These are phyloP conservation scores for Linnemannia exigua DNA, from an alignment of 192 early-diverging fungal genomes.

Conservation along the genomic window DNA sequence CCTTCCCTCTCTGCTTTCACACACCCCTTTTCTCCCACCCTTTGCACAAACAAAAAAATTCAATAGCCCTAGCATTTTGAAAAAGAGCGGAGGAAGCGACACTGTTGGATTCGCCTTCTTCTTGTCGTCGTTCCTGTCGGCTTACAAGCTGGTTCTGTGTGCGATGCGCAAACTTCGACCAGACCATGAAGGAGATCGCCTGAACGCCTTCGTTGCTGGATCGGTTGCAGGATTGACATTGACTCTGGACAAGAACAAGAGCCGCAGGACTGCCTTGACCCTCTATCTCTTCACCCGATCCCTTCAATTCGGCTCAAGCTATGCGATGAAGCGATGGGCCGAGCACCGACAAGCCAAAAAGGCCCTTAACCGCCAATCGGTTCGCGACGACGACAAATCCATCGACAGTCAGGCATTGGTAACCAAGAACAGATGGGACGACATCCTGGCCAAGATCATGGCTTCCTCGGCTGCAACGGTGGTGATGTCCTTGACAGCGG, in stretches of 20 bases:
- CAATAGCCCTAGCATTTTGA: conserved; percentile 60
- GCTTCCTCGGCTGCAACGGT: conserved; percentile 56
- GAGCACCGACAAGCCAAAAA: conserved; percentile 45
- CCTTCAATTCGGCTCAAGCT: conserved; percentile 73
- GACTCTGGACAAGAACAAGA: conserved; percentile 70
- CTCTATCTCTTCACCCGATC: conserved; percentile 76
- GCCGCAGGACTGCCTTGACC: conserved; percentile 72
- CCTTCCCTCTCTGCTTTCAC: background rate
- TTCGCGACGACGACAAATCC: conserved; percentile 23
- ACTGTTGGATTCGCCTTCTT: conserved; percentile 77
- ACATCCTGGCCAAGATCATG: conserved; percentile 58
- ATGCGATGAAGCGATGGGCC: conserved; percentile 73
- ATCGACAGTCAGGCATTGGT: conserved; percentile 13
- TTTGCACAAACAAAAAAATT: background rate
- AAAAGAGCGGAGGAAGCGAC: conserved; percentile 68
- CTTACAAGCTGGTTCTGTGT: conserved; percentile 76
- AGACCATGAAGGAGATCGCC: conserved; percentile 61
- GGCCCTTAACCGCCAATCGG: conserved; percentile 15
- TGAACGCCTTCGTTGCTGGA: conserved; percentile 76
- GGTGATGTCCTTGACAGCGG: conserved; percentile 63
- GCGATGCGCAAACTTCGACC: conserved; percentile 63
- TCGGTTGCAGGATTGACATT: conserved; percentile 71
- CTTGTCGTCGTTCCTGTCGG: conserved; percentile 71
- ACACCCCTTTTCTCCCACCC: background rate
- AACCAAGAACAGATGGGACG: conserved; percentile 60